Conservation (phyloP, 768 basidiomycete species). For the Tricholoma terreum region DNA sequence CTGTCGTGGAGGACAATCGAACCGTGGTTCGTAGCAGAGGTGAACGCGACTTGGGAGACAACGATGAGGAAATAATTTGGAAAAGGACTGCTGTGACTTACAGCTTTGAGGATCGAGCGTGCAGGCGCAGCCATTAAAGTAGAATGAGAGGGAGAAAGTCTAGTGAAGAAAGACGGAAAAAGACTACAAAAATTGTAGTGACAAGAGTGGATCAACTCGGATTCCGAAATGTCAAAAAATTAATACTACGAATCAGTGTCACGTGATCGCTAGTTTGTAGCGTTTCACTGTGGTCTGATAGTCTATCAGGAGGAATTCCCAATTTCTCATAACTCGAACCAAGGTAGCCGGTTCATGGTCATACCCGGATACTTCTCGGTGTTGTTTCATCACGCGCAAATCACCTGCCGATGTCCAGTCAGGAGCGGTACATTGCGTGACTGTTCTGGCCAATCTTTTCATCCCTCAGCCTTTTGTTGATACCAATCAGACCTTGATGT, state of each 20-base stretch:
- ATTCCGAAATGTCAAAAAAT: slow-evolving; percentile 4
- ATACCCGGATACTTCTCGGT: too few relatives aligned
- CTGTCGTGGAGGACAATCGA: slow-evolving; percentile 61
- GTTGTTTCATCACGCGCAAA: too few relatives aligned
- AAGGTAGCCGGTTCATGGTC: too few relatives aligned
- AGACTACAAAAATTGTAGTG: neutral
- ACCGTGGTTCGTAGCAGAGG: slow-evolving; percentile 43
- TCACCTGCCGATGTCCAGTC: too few relatives aligned
- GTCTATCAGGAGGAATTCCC: too few relatives aligned
- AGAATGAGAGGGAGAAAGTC: slow-evolving; percentile 7
- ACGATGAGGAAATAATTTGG: slow-evolving; percentile 2
- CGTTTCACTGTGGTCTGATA: too few relatives aligned
- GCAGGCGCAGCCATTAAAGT: slow-evolving; percentile 42
- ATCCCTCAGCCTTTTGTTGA: too few relatives aligned
- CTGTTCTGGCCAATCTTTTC: too few relatives aligned
- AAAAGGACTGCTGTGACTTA: slow-evolving; percentile 18
- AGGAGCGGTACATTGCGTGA: too few relatives aligned
- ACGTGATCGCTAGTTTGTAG: slow-evolving; percentile 27
- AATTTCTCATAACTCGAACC: too few relatives aligned
- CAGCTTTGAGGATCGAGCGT: slow-evolving; percentile 36
- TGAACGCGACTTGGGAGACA: slow-evolving; percentile 45
- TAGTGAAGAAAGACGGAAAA: too few relatives aligned
- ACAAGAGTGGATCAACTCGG: slow-evolving; percentile 16
- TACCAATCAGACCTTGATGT: too few relatives aligned
- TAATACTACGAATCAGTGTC: slow-evolving; percentile 15